Conservation (phyloP, 139 green algal genomes). For the Marvania coccoides region DNA sequence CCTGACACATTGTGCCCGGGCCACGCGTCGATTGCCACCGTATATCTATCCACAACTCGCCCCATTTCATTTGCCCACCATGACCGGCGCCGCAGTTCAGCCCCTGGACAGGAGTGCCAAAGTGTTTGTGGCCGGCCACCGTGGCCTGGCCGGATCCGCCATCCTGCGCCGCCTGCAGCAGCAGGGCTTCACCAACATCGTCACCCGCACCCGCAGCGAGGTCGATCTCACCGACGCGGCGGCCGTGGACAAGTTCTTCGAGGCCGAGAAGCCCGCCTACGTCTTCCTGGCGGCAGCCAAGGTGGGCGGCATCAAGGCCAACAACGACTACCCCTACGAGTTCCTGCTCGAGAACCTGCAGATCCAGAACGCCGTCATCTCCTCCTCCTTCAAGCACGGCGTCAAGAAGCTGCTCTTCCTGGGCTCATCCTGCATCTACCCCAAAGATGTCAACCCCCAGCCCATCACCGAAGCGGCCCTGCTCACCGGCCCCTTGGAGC, state of each 20-base stretch:
- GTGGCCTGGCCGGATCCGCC: not conserved
- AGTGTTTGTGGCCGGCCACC: too few relatives aligned
- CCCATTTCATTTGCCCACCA: too few relatives aligned
- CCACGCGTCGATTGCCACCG: too few relatives aligned
- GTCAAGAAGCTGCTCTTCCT: constrained; percentile 43
- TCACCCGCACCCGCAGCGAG: constrained; percentile 20
- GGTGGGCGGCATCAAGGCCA: constrained; percentile 38
- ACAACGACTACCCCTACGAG: constrained; percentile 29
- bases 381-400: constrained; percentile 13
- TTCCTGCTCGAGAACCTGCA: constrained; percentile 40
- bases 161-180: not conserved
- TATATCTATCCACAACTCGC: too few relatives aligned
- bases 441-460: constrained; percentile 28
- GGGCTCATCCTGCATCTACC: constrained; percentile 44
- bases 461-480: constrained; percentile 33
- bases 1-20: too few relatives aligned
- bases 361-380: constrained; percentile 34
- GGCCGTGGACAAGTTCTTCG: constrained; percentile 28
- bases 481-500: constrained; percentile 33
- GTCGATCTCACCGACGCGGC: constrained; percentile 29
- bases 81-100: too few relatives aligned
- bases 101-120: too few relatives aligned
- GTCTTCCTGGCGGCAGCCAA: constrained; percentile 35
- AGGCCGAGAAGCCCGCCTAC: constrained; percentile 9
- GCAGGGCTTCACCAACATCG: constrained; percentile 15